A percentile compares a stretch with the other conserved stretches of the same genome.
phyloP scores from a whole-genome alignment of 257 asterid species.

The Salvia miltiorrhiza region DNA sequence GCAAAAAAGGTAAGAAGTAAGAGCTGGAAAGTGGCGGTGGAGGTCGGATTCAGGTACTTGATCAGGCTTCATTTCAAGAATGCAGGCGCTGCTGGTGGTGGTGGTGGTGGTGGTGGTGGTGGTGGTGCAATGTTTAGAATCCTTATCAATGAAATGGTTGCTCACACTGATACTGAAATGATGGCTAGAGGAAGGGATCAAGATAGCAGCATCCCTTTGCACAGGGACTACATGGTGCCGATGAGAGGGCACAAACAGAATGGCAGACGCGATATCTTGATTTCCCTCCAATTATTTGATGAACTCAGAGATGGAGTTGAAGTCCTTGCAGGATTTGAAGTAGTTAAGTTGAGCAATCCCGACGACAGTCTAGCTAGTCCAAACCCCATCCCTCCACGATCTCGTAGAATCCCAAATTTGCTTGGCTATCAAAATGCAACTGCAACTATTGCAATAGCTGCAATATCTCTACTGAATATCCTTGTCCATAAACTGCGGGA shows the following conservation, averaged over 20 bases:
- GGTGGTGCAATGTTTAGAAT: slow-evolving; percentile 33
- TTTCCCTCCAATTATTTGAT: slow-evolving; percentile 26
- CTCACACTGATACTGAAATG: too few species aligned
- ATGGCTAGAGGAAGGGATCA: slow-evolving; percentile 30
- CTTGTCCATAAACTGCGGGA: slow-evolving; percentile 26
- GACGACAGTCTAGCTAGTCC: slow-evolving; percentile 38
- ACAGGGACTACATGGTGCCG: slow-evolving; percentile 40
- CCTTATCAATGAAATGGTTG: slow-evolving; percentile 34
- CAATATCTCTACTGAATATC: slow-evolving; percentile 26
- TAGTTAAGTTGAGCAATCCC: slow-evolving; percentile 48
- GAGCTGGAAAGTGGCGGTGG: slow-evolving; percentile 44
- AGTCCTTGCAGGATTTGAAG: slow-evolving; percentile 39
- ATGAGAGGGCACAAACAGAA: slow-evolving; percentile 35
- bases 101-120: too few species aligned
- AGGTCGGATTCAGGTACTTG: slow-evolving; percentile 53
- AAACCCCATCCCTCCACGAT: slow-evolving; percentile 9
- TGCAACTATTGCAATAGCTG: slow-evolving; percentile 24
- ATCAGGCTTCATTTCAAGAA: slow-evolving; percentile 44
- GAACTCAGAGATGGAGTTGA: too few species aligned
- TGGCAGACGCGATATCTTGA: slow-evolving; percentile 26
- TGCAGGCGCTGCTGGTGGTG: too few species aligned
- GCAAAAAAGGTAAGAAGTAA: slow-evolving; percentile 8
- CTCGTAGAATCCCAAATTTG: background rate
- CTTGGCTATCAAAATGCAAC: slow-evolving; percentile 17
- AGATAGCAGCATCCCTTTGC: slow-evolving; percentile 15